phyloP scores from a whole-genome alignment of 139 green algal species.

The Desmodesmus armatus region DNA sequence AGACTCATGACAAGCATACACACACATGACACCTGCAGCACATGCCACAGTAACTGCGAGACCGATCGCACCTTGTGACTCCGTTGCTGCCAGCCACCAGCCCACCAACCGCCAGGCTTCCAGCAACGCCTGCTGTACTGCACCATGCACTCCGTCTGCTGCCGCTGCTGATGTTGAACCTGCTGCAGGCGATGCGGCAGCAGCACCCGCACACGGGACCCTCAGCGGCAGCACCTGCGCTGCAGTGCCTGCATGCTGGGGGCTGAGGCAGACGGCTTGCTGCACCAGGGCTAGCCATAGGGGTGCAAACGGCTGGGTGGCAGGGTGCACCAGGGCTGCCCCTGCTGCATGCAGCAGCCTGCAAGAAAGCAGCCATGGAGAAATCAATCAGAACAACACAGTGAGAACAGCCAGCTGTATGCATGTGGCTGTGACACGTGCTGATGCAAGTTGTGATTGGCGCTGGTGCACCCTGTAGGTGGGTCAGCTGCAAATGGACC shows the following conservation, averaged over 20 bases:
- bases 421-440: too few species aligned
- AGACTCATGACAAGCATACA: neutral
- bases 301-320: too few species aligned
- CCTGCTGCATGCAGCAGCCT: too few species aligned
- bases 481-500: too few species aligned
- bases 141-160: neutral
- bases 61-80: too few species aligned
- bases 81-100: neutral
- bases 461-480: too few species aligned
- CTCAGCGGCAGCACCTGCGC: slow-evolving; percentile 18
- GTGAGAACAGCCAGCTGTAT: too few species aligned
- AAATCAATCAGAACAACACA: too few species aligned
- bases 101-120: slow-evolving; percentile 2
- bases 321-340: too few species aligned
- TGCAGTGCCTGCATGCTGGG: neutral
- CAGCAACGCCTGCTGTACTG: neutral
- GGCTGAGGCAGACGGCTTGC: neutral
- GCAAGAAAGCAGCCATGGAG: too few species aligned
- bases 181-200: neutral
- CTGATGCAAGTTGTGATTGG: too few species aligned
- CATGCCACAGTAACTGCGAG: too few species aligned
- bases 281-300: slow-evolving; percentile 29
- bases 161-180: neutral
- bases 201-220: neutral
- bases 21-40: neutral